Evolutionary conservation across 805 yeast genomes (phyloP).

Genomic region (Ogataea naganishii): DNA sequence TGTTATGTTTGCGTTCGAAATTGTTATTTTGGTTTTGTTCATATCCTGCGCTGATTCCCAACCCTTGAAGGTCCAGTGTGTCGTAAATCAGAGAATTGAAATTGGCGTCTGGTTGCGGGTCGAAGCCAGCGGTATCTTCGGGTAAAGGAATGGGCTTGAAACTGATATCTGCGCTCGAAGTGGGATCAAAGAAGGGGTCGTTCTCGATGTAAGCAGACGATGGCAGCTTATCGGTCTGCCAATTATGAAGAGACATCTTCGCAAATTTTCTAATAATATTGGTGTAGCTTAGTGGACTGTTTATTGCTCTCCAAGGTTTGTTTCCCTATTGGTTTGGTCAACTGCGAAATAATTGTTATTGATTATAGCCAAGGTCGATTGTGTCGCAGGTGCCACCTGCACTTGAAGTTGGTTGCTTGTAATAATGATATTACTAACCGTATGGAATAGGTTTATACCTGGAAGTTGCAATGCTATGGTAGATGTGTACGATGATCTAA

Average conservation of each 20-base stretch:
- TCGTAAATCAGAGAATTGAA: slow-evolving; percentile 49
- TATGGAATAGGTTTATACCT: too few species aligned
- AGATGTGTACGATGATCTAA: too few species aligned
- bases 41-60: slow-evolving; percentile 42
- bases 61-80: slow-evolving; percentile 48
- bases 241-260: slow-evolving; percentile 4
- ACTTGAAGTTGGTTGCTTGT: too few species aligned
- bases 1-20: slow-evolving; percentile 32
- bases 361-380: too few species aligned
- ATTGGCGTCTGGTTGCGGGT: slow-evolving; percentile 34
- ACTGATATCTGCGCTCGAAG: slow-evolving; percentile 24
- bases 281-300: too few species aligned
- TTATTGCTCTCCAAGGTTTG: too few species aligned
- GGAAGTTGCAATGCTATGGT: too few species aligned
- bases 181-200: slow-evolving; percentile 16
- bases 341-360: too few species aligned
- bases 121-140: slow-evolving; percentile 42
- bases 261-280: too few species aligned
- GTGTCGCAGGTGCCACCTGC: too few species aligned
- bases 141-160: slow-evolving; percentile 38
- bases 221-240: slow-evolving; percentile 12
- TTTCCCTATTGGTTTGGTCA: too few species aligned
- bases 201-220: slow-evolving; percentile 3
- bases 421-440: too few species aligned
- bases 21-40: slow-evolving; percentile 12